Percentiles rank a stretch among this genome's conserved stretches.
These are phyloP conservation scores for Diaporthe citriasiana DNA, from an alignment of 2,329 filamentous ascomycete species.

Conservation along the genomic window DNA sequence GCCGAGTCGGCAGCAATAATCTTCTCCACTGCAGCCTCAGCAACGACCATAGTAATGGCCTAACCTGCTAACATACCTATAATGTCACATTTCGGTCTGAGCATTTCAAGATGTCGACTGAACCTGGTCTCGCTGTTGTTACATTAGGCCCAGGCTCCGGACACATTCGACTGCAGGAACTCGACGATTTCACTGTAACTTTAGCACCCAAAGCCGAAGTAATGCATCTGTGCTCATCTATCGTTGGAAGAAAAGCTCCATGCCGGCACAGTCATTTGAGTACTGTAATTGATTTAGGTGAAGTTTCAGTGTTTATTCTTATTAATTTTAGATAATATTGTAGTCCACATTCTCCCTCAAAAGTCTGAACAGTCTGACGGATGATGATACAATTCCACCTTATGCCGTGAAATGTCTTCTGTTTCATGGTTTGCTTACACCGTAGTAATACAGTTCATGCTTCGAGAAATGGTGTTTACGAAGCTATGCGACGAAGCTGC, in stretches of 20 bases:
- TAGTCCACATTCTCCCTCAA: neutral
- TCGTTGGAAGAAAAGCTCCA: too few relatives aligned
- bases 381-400: neutral
- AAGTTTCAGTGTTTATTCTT: neutral
- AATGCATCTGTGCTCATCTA: neutral
- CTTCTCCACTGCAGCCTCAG: slow-evolving; percentile 71
- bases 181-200: neutral
- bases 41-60: slow-evolving; percentile 73
- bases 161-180: neutral
- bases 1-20: slow-evolving; percentile 49
- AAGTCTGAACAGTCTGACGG: slow-evolving; percentile 3
- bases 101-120: neutral
- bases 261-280: too few relatives aligned
- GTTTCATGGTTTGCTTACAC: neutral
- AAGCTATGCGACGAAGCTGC: neutral
- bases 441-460: neutral
- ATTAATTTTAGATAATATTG: neutral
- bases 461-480: too few relatives aligned
- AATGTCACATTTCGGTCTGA: neutral
- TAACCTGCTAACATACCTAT: slow-evolving; percentile 47
- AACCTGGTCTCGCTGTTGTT: neutral
- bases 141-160: neutral
- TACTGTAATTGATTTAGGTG: neutral
- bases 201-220: neutral
- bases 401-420: neutral